Percentiles rank a stretch among this genome's conserved stretches.
Evolutionary conservation across 2,329 filamentous ascomycete species (phyloP).

Genomic region (Monosporascus sp.): DNA sequence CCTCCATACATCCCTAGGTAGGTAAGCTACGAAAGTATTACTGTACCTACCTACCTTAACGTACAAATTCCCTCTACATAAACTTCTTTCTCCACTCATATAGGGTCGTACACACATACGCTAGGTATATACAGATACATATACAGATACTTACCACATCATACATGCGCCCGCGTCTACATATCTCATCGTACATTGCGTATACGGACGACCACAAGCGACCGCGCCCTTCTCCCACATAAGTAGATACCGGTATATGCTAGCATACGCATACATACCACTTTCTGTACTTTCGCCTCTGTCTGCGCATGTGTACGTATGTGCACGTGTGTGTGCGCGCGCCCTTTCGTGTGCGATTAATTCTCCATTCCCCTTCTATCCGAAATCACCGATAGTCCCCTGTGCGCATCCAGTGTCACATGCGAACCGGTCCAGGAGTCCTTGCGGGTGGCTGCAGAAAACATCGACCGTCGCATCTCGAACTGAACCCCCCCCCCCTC

Average conservation of each 20-base stretch:
- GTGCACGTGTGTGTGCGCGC: not conserved
- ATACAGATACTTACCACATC: not conserved
- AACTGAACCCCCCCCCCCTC: not conserved
- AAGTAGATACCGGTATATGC: not conserved
- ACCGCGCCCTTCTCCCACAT: not conserved
- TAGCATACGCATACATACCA: not conserved
- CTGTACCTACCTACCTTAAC: not conserved
- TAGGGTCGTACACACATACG: not conserved
- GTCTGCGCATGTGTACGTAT: not conserved
- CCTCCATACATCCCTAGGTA: not conserved
- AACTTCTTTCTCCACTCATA: not conserved
- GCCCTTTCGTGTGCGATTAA: not conserved
- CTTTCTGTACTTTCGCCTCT: not conserved
- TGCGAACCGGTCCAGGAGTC: conserved; percentile 31
- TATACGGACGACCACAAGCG: not conserved
- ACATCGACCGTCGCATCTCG: conserved; percentile 30
- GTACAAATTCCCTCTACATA: not conserved
- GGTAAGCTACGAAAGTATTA: conserved; percentile 6
- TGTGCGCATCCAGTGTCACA: conserved; percentile 23
- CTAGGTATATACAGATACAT: no score
- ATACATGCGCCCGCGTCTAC: not conserved
- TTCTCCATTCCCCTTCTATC: conserved; percentile 7
- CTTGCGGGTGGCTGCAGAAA: conserved; percentile 29
- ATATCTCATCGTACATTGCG: not conserved
- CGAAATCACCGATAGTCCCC: conserved; percentile 21